Conservation (phyloP, 306 rosid genomes). For the Pyrus bretschneideri region DNA sequence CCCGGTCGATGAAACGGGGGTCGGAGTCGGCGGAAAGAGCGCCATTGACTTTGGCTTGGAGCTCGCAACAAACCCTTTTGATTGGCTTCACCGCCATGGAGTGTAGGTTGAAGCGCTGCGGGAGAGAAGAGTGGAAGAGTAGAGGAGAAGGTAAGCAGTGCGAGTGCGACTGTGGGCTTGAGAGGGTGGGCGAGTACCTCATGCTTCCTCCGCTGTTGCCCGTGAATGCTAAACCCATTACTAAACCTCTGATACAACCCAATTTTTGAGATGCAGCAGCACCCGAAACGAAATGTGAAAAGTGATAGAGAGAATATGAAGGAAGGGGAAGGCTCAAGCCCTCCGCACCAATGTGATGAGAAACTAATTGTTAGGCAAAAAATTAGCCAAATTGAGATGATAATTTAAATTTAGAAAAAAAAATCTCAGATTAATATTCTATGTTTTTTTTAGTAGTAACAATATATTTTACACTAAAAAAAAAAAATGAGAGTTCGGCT, state of each 20-base stretch:
- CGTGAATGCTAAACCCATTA: background rate
- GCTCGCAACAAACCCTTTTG: slow-evolving; percentile 52
- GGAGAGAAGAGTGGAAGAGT: slow-evolving; percentile 14
- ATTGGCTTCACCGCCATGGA: slow-evolving; percentile 27
- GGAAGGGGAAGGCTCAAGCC: background rate
- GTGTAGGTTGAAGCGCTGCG: slow-evolving; percentile 12
- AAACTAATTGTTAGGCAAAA: no score
- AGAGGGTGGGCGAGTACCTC: background rate
- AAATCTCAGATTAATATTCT: no score
- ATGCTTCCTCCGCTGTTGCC: background rate
- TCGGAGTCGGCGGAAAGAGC: slow-evolving; percentile 67
- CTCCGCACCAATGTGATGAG: no score
- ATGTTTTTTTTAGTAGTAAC: no score
- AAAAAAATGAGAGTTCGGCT: no score
- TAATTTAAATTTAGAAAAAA: no score
- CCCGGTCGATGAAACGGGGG: slow-evolving; percentile 74
- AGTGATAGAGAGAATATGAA: background rate
- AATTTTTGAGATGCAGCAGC: background rate
- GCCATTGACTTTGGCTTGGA: slow-evolving; percentile 64
- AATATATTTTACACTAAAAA: no score
- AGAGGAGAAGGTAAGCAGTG: slow-evolving; percentile 16
- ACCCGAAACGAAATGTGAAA: background rate
- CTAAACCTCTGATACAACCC: background rate
- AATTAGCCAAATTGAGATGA: no score
- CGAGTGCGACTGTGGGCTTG: background rate